Evolutionary conservation across 2,329 filamentous ascomycete genomes (phyloP), one percentile per base, ranked within the genome.

Genomic region (Hypoxylon rubiginosum): DNA sequence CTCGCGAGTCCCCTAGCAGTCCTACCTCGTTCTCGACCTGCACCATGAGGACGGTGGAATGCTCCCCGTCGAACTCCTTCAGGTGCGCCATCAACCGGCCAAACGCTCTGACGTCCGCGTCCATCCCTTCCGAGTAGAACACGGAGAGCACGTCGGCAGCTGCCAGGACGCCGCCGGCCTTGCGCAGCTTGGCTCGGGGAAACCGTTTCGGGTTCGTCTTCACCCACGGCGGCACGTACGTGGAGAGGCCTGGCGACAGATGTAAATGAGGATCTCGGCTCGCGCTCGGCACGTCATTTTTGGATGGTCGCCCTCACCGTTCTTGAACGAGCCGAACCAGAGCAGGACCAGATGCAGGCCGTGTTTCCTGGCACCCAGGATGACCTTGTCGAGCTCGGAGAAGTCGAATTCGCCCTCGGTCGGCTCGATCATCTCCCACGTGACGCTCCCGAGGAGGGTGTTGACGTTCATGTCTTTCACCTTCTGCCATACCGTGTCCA

Each of bases 311-410:
- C 34, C 7, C 21, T 48, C 15, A 59, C 57, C 36, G 11, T 59
- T 59, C 28, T 53, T 59, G 24, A 59, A 59, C 15, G 49, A 48
- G 13, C 57, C 57, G 28, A 59, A 48, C 49, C 57, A 59, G 17
- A 53, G 39, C 6, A 59, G 21, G 19, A 59, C 49, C 11, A 59
- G 17, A 28, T 59, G 57, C 13, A 59, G n/a, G 15, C 28, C 39
- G 26, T 53, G 28, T 19, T 53, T n/a, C 39, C 57, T 53, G 7
- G 57, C 57, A 15, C 49, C 26, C 1, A 34, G 10, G 28, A 59
- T 59, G 24, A 59, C 39, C 36, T 59, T 59, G 49, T 53, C 28
- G 4, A 59, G 57, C 39, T 53, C 49, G 10, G 57, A 53, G 39
- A 59, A 53, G 8, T 48, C 28, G n/a, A 53, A 53, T 15, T 36